Evolutionary conservation across 352 stramenopile genomes (phyloP).

Genomic region (Achlya hypogyna): DNA sequence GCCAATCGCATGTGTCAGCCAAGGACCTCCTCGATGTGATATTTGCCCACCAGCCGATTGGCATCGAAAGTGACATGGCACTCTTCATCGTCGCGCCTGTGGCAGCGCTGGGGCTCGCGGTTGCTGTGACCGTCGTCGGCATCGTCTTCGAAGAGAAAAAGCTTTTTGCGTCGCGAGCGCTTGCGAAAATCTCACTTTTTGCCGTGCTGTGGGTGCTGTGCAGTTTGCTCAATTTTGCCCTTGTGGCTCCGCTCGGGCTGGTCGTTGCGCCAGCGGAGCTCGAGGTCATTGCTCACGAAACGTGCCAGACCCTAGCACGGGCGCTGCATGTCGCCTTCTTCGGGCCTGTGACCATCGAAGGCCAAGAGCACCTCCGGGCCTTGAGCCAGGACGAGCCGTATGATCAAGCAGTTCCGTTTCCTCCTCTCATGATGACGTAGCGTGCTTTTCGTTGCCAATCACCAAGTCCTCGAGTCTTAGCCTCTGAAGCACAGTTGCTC

Average conservation of each 20-base stretch:
- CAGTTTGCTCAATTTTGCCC: not conserved
- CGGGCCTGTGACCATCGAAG: not conserved
- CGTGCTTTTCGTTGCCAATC: constrained; percentile 5
- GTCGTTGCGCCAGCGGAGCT: not conserved
- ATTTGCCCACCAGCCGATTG: not conserved
- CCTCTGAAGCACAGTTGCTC: not conserved
- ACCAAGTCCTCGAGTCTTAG: not conserved
- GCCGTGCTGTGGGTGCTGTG: not conserved
- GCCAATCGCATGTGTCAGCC: no score
- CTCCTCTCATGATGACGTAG: not conserved
- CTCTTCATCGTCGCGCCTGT: not conserved
- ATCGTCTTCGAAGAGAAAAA: constrained; percentile 9
- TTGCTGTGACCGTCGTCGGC: not conserved
- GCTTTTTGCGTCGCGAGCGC: not conserved
- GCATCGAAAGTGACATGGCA: not conserved
- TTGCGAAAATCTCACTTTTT: not conserved
- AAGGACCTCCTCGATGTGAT: no score
- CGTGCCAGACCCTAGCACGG: not conserved
- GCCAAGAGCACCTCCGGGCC: not conserved
- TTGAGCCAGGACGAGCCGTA: not conserved
- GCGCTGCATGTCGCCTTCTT: constrained; percentile 1
- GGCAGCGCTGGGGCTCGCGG: not conserved
- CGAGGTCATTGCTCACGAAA: not conserved
- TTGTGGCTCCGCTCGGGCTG: not conserved
- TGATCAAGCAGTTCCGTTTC: no score